Base-by-base conservation (phyloP, 2,329 filamentous ascomycete species). In the Lecanicillium sp. region DNA sequence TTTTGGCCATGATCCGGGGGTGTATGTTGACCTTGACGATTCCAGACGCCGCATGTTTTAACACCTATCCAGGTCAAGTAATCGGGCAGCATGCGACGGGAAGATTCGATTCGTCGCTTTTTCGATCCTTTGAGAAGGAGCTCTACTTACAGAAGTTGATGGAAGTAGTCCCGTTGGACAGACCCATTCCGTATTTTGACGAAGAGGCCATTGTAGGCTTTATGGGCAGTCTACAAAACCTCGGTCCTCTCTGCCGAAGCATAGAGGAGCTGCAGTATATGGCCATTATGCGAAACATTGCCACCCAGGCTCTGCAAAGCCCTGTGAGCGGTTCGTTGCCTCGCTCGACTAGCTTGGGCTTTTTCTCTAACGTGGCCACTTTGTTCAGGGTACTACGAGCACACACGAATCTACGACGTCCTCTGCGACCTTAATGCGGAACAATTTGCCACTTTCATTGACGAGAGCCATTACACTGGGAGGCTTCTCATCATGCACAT, bases 401-500 rank as follows among this genome's bases (percentile, higher is more conserved):
- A 50, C 35, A 50, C 48, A 6, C 33, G 48, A 15, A 44, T 50
- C 15, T 45, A 50, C 11, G 48, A 50, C 24, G 36, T 44, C 1
- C 24, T 50, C 1, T 40, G 48, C 19, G 27, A 40, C 8, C 32
- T 45, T 11, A 37, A 44, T 15, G 36, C 48, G 5, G 48, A 50
- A 9, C 17, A 44, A 29, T 50, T 50, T 14, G 30, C 48, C 3
- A 32, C 41, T 6, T 50, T 50, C 6, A 50, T 50, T 23, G 41
- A 44, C n/a, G 41, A 44, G n/a, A 41, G 35, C 11, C 39, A 50
- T 10, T 50, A 50, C 37, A 39, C 27, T 2, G 48, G 41, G 19
- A 35, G 48, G 4, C 42, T 50, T 12, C 48, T 50, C 27, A 44
- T 50, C 1, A 44, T 50, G 41, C 48, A 50, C 35, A 50, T 50